Base-by-base conservation (phyloP, 2,329 filamentous ascomycete species). In the Dactylonectria estremocensis region DNA sequence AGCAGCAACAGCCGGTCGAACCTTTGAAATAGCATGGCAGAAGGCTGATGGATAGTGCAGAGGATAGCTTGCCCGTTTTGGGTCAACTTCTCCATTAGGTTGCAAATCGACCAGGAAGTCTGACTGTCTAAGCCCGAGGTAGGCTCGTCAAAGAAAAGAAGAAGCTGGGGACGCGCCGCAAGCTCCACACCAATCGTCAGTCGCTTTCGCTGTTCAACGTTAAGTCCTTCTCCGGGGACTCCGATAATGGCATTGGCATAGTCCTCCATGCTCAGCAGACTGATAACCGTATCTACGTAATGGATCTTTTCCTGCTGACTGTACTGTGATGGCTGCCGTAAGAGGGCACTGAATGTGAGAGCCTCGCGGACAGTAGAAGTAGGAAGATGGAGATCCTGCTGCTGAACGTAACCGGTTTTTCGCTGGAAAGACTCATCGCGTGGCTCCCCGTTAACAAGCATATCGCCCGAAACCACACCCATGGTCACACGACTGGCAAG, bases 321-420 rank as follows among this genome's bases (percentile, higher is more conserved):
- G 13, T 91, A 87, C 49, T 90, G 84, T 37, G 87, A 88, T 1
- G 94, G 93, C 74, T 97, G 94, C 69, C 94, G 91, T 35, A 97
- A 89, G 5, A 94, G 79, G n/a, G 94, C 94, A 74, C 91, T 93
- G 81, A 97, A 97, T 67, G 89, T 88, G 22, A 97, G 85, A 9
- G 93, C 93, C 81, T 97, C 94, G 68, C 37, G 37, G 16, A 40
- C 37, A 13, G 37, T 40, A 94, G 90, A 89, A 0, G 93, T 95
- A 16, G 90, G 85, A 31, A 95, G 85, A 78, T 97, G 94, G 3
- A 97, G 85, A 86, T 97, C 94, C 77, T 96, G 93, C 78, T 97
- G 94, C 77, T 96, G 93, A 22, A 94, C 94, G 73, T 96, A 96
- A 35, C 94, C 94, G 0, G 93, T 95, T 81, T 94, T 95, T 61